A percentile compares a stretch with the other conserved stretches of the same genome.
Conservation (phyloP, 768 basidiomycete genomes). For the Hydnomerulius pinastri region DNA sequence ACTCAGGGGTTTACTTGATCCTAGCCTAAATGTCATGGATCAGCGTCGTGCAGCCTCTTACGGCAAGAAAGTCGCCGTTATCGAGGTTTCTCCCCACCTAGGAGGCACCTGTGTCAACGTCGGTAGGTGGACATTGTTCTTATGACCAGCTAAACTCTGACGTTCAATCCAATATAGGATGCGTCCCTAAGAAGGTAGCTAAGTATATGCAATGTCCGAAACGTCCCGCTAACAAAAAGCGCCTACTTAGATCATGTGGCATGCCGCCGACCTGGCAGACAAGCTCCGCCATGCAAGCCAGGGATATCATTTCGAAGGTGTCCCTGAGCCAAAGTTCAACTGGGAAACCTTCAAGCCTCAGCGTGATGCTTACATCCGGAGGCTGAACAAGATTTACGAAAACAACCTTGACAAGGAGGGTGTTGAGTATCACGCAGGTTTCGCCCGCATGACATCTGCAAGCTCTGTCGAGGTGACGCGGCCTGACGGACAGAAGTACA, state of each 20-base stretch:
- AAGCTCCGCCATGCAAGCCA: conserved; percentile 72
- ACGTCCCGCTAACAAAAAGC: not conserved
- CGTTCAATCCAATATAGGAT: conserved; percentile 54
- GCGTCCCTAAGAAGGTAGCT: conserved; percentile 92
- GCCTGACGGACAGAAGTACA: conserved; percentile 69
- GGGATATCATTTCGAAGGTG: conserved; percentile 72
- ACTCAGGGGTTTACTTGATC: conserved; percentile 26
- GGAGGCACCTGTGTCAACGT: conserved; percentile 99
- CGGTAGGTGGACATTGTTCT: conserved; percentile 51
- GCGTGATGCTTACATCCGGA: conserved; percentile 92
- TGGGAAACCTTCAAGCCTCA: conserved; percentile 92
- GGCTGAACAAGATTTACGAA: conserved; percentile 90
- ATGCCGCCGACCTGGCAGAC: conserved; percentile 88
- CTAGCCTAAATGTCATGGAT: not conserved
- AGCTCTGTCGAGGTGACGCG: conserved; percentile 73
- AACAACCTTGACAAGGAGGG: conserved; percentile 84
- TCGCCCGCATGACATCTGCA: conserved; percentile 68
- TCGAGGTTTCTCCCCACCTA: conserved; percentile 72
- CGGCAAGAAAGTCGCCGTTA: conserved; percentile 90
- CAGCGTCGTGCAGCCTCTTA: conserved; percentile 90
- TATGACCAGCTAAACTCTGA: not conserved
- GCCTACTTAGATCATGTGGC: conserved; percentile 88
- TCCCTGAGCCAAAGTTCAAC: conserved; percentile 66
- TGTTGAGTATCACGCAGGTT: conserved; percentile 85
- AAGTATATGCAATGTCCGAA: not conserved